phyloP scores from a whole-genome alignment of 2,329 filamentous ascomycete genomes.

The Pestalotiopsis sp. region DNA sequence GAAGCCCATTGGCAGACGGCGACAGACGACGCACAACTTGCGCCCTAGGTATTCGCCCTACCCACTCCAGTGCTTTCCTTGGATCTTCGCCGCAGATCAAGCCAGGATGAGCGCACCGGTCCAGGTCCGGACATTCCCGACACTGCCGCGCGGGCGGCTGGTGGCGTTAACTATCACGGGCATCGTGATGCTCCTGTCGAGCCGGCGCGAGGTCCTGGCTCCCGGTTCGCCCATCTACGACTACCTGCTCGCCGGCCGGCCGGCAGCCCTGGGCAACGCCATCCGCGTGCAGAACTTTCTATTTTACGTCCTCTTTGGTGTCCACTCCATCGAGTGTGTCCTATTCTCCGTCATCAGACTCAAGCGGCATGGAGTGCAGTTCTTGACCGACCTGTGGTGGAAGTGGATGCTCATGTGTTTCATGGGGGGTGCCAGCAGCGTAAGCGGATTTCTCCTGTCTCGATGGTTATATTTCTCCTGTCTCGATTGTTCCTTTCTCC shows the following conservation, averaged over 20 bases:
- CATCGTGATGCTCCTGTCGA: slow-evolving; percentile 8
- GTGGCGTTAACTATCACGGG: background rate
- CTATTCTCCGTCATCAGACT: slow-evolving; percentile 4
- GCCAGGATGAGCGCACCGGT: slow-evolving; percentile 5
- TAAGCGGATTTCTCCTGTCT: background rate
- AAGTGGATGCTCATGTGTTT: slow-evolving; percentile 11
- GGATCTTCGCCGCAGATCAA: background rate
- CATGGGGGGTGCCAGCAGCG: slow-evolving; percentile 1
- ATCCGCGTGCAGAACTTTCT: background rate
- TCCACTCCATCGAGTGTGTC: slow-evolving; percentile 4
- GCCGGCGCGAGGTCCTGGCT: background rate
- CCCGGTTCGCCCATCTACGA: slow-evolving; percentile 11
- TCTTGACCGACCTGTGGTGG: slow-evolving; percentile 7
- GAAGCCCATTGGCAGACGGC: background rate
- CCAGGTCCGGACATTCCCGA: slow-evolving; percentile 4
- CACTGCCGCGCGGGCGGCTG: background rate
- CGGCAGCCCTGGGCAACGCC: background rate
- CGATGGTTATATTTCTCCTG: no score
- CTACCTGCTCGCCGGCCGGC: slow-evolving; percentile 9
- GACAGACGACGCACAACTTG: background rate
- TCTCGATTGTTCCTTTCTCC: no score
- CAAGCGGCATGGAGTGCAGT: background rate
- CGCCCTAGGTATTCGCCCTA: background rate
- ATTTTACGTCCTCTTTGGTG: slow-evolving; percentile 11
- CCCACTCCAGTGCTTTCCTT: background rate